Evolutionary conservation across 2,329 filamentous ascomycete genomes (phyloP), one percentile per base, ranked within the genome.

Genomic region (Alternaria sp.): DNA sequence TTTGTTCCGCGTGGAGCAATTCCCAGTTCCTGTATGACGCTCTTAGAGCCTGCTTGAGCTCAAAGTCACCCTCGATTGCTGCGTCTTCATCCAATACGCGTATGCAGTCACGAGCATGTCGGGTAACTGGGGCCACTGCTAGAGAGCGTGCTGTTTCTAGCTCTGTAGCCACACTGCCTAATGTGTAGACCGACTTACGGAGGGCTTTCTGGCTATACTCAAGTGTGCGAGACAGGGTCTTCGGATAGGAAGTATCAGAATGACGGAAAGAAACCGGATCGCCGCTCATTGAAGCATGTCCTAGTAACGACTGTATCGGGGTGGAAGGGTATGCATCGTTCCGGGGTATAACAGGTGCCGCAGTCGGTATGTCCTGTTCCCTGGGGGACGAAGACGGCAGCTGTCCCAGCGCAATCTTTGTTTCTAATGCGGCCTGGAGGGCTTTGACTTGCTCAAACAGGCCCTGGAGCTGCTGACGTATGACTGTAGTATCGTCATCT

Each of bases 401-500:
- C 58, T 44, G 44, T 18, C 4, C 26, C 23, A 14, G 11, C 25
- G 47, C 26, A 30, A 21, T 15, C 12, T 56, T 59, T 20, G 55
- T 43, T 26, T 55, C 63, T 4, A 64, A 15, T n/a, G 50, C 23
- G 30, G 61, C 57, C 44, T 70, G 61, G 28, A 73, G 44, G 33
- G 58, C 25, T 33, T 53, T 69, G 20, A 71, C 62, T 51, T 71
- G 61, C 41, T 71, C 62, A 11, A 57, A 58, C 6, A 73, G 55
- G 28, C 60, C 57, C n/a, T 69, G 58, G 8, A 73, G 50, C 25
- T 69, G 64, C 21, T 62, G 65, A 44, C 47, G 53, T 23, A 69
- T 28, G 20, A 58, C 49, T 20, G 20, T 25, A 21, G 51, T 49
- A 10, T 46, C 55, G 20, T 49, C 50, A 15, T 18, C 15, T 30